Conservation (phyloP, 2,329 filamentous ascomycete species). For the Teratosphaeria nubilosa region DNA sequence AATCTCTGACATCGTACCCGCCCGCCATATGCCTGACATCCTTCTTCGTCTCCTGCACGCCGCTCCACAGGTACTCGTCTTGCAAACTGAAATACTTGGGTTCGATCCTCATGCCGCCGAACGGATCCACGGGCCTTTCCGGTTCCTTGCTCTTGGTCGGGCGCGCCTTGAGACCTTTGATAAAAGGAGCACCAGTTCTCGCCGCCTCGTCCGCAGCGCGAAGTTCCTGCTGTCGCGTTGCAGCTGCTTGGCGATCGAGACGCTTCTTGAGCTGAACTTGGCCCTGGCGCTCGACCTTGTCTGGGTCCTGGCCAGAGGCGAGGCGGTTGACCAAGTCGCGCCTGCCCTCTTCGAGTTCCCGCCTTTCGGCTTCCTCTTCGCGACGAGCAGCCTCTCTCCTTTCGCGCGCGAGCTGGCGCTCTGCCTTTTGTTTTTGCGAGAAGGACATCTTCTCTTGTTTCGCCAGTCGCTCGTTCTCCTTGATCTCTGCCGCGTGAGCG, state of each 20-base stretch:
- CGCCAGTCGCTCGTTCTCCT: constrained; percentile 39
- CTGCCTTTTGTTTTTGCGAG: constrained; percentile 41
- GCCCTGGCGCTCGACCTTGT: constrained; percentile 42
- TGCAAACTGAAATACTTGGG: constrained; percentile 59
- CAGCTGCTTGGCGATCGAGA: constrained; percentile 48
- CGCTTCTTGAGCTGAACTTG: constrained; percentile 64
- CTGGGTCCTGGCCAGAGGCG: constrained; percentile 53
- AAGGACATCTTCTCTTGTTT: constrained; percentile 38
- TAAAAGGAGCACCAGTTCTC: constrained; percentile 32
- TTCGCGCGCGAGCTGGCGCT: constrained; percentile 56
- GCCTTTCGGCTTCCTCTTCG: constrained; percentile 62
- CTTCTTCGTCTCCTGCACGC: constrained; percentile 56
- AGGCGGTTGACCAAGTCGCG: constrained; percentile 63
- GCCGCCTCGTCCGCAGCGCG: constrained; percentile 28
- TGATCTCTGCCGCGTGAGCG: constrained; percentile 53
- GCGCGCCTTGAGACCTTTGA: constrained; percentile 66
- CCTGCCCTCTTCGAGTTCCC: constrained; percentile 51
- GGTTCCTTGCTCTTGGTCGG: constrained; percentile 43
- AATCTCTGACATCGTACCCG: constrained; percentile 75
- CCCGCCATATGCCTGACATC: constrained; percentile 61
- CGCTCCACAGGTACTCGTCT: constrained; percentile 63
- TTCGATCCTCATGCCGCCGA: constrained; percentile 61
- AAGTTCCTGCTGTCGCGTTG: constrained; percentile 30
- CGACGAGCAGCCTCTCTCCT: constrained; percentile 52
- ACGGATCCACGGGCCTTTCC: constrained; percentile 78